Evolutionary conservation across 441 rosid species (phyloP), one percentile per base, ranked within the genome.

Genomic region (Populus hybrid): DNA sequence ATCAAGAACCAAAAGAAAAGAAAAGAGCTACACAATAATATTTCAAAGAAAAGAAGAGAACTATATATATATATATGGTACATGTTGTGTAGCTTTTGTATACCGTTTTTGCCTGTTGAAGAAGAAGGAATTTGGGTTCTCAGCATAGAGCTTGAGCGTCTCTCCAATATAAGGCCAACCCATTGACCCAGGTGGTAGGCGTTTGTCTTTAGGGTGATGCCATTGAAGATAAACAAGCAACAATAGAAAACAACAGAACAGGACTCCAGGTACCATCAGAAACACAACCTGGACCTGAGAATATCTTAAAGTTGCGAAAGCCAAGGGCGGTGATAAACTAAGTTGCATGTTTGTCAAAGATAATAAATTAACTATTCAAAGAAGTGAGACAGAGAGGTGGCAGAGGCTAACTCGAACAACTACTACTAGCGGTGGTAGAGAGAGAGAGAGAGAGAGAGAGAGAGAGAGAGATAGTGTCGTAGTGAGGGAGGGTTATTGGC

Each of bases 161-260:
- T 94, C 97, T 21, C 99, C 98, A 21, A 94, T 77, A 80, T 93
- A 94, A 79, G 99, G 98, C 95, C 97, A 94, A 3, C 98, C 98
- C 94, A 94, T 89, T 26, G 99, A 90, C 28, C 99, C 98, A 16
- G 99, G 98, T 0, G 99, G 98, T 14, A 93, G 83, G 67, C 79
- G 86, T 42, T 78, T 78, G 78, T 82, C 77, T 69, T 72, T 84
- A 74, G 78, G 78, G 69, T 82, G 83, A 69, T 73, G 78, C 88
- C 93, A 79, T 77, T 79, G 86, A 78, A 81, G 75, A 24, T 78
- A n/a, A 72, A 77, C 26, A 61, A 79, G 53, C 20, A 85, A 69
- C 69, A 81, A 85, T 21, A 23, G 69, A 32, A 78, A 83, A 35
- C 79, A 78, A 34, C 57, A 76, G 57, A 18, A 53, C 8, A 53